Conservation (phyloP, 108 stramenopile species). For the Pseudonitzschia delicatissima region DNA sequence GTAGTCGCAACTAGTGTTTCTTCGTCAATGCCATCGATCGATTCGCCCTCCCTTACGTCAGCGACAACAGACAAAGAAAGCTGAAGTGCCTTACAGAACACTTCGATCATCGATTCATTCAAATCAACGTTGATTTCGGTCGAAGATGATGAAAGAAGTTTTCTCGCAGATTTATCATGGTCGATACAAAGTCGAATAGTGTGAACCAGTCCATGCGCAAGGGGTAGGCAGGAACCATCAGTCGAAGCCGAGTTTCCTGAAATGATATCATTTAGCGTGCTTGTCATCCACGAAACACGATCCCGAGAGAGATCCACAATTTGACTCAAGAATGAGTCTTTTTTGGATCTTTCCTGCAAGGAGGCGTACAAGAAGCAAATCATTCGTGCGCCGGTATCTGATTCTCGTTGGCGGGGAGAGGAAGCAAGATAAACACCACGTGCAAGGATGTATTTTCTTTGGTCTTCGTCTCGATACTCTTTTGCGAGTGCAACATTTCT, state of each 20-base stretch:
- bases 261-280: slow-evolving; percentile 12
- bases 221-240: slow-evolving; percentile 36
- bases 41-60: slow-evolving; percentile 47
- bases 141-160: background rate
- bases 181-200: slow-evolving; percentile 37
- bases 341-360: background rate
- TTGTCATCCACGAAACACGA: slow-evolving; percentile 30
- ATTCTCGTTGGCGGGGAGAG: slow-evolving; percentile 62
- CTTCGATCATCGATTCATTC: slow-evolving; percentile 22
- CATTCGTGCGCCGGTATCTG: slow-evolving; percentile 60
- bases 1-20: slow-evolving; percentile 10
- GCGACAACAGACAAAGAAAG: slow-evolving; percentile 57
- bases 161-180: background rate
- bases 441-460: background rate
- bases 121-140: slow-evolving; percentile 5
- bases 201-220: slow-evolving; percentile 63
- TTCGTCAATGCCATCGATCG: slow-evolving; percentile 42
- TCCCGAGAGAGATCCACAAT: slow-evolving; percentile 12
- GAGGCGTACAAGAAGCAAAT: slow-evolving; percentile 38
- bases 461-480: slow-evolving; percentile 5
- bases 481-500: slow-evolving; percentile 17
- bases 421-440: slow-evolving; percentile 54
- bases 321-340: slow-evolving; percentile 3
- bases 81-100: slow-evolving; percentile 42
- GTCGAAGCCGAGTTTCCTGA: background rate